These are phyloP conservation scores for Botrytis sinoallii DNA, from an alignment of 2,329 filamentous ascomycete species.

Conservation along the genomic window DNA sequence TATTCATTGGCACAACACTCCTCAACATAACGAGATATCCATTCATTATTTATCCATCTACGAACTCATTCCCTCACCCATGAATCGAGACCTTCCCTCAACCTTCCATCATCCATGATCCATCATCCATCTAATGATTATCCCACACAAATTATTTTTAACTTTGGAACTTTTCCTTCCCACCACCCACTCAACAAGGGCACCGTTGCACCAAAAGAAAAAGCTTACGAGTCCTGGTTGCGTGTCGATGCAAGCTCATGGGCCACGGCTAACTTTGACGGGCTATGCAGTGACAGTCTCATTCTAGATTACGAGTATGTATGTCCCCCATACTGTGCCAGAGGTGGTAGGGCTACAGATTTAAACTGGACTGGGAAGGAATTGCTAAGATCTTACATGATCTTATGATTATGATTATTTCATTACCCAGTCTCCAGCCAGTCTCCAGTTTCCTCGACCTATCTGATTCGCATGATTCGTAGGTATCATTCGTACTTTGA, in stretches of 20 bases:
- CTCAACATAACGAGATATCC: background rate
- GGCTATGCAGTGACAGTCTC: background rate
- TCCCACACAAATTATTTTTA: background rate
- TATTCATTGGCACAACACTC: no score
- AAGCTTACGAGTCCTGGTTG: slow-evolving; percentile 14
- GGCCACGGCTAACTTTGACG: background rate
- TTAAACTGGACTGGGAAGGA: background rate
- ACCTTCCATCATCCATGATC: background rate
- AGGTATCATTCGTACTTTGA: background rate
- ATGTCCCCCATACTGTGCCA: no score
- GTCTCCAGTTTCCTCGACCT: no score
- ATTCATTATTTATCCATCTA: background rate
- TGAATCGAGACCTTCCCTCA: background rate
- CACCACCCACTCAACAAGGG: background rate
- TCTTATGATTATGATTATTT: background rate
- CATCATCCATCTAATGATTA: background rate
- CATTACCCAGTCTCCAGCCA: no score
- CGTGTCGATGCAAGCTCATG: slow-evolving; percentile 5
- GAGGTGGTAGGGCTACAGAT: background rate
- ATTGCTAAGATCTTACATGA: background rate
- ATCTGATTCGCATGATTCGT: background rate
- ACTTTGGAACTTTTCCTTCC: background rate
- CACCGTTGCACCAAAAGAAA: background rate
- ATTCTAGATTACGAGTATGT: background rate
- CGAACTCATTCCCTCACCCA: no score